Percentiles rank a stretch among this genome's conserved stretches.
These are phyloP conservation scores for Fusarium papillatum DNA, from an alignment of 2,329 filamentous ascomycete species.

Conservation along the genomic window DNA sequence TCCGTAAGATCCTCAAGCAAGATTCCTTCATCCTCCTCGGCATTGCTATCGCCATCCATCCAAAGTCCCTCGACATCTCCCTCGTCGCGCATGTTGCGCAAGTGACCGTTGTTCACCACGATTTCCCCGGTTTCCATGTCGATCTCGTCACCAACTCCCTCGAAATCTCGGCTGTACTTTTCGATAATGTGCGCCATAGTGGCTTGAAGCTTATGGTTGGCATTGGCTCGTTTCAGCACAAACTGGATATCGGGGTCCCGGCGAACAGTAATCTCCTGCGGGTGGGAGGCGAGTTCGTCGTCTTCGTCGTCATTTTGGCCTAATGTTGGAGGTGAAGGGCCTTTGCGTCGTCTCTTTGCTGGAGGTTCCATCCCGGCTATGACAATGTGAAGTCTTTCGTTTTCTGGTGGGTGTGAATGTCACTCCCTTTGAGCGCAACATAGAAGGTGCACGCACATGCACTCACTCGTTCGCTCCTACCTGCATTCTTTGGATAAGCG, in stretches of 20 bases:
- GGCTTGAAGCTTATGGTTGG: constrained; percentile 82
- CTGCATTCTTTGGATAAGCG: constrained; percentile 18
- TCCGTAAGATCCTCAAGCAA: constrained; percentile 49
- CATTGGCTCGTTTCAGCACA: constrained; percentile 72
- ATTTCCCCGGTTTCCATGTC: constrained; percentile 86
- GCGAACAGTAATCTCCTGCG: constrained; percentile 59
- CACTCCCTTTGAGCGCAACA: background rate
- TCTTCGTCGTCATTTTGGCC: constrained; percentile 55
- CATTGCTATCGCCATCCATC: constrained; percentile 46
- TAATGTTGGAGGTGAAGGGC: constrained; percentile 50
- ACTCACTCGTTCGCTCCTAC: background rate
- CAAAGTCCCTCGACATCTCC: constrained; percentile 58
- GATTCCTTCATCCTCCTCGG: constrained; percentile 53
- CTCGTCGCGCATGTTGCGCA: constrained; percentile 72
- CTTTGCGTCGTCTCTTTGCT: constrained; percentile 72
- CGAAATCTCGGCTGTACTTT: constrained; percentile 89
- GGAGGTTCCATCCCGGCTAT: constrained; percentile 66
- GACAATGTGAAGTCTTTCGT: background rate
- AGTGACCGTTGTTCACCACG: constrained; percentile 92
- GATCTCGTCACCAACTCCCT: constrained; percentile 88
- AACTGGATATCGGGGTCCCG: constrained; percentile 58
- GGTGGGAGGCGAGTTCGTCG: constrained; percentile 62
- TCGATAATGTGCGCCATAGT: constrained; percentile 90
- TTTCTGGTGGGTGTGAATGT: background rate
- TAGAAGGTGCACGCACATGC: background rate